Conservation (phyloP, 2,329 filamentous ascomycete genomes). For the Atkinsonella hypoxylon region DNA sequence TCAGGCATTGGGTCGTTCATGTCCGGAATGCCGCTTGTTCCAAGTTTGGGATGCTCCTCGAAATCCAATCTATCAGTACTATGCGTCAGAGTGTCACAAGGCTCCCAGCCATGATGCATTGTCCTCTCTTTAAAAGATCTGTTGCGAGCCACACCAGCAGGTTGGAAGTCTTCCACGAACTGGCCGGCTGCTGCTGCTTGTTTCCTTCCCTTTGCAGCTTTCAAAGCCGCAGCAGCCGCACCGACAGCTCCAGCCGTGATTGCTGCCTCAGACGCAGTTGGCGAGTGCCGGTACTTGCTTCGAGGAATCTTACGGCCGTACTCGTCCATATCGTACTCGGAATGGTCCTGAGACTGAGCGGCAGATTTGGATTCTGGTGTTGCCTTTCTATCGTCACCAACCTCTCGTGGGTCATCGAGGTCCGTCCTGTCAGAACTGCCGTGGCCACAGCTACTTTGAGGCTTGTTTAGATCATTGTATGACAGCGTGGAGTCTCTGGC, state of each 20-base stretch:
- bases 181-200: constrained; percentile 23
- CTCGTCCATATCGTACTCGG: constrained; percentile 46
- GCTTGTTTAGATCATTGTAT: constrained; percentile 19
- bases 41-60: constrained; percentile 44
- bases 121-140: constrained; percentile 57
- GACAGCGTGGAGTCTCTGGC: constrained; percentile 26
- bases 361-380: constrained; percentile 28
- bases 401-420: constrained; percentile 25
- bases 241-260: constrained; percentile 46
- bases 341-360: constrained; percentile 33
- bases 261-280: constrained; percentile 43
- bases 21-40: constrained; percentile 58
- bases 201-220: constrained; percentile 35
- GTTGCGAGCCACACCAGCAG: constrained; percentile 44
- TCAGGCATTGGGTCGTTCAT: constrained; percentile 63
- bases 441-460: constrained; percentile 21
- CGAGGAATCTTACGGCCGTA: constrained; percentile 42
- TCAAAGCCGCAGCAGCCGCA: constrained; percentile 39
- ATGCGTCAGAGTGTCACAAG: constrained; percentile 43
- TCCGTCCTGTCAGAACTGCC: constrained; percentile 31
- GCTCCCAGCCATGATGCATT: constrained; percentile 37
- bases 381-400: constrained; percentile 25
- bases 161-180: constrained; percentile 27
- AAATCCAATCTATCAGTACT: constrained; percentile 46
- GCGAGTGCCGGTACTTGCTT: constrained; percentile 34